Percentiles rank a stretch among this genome's conserved stretches.
Conservation (phyloP, 176 grass and related monocot species). For the Chloris gayana region DNA sequence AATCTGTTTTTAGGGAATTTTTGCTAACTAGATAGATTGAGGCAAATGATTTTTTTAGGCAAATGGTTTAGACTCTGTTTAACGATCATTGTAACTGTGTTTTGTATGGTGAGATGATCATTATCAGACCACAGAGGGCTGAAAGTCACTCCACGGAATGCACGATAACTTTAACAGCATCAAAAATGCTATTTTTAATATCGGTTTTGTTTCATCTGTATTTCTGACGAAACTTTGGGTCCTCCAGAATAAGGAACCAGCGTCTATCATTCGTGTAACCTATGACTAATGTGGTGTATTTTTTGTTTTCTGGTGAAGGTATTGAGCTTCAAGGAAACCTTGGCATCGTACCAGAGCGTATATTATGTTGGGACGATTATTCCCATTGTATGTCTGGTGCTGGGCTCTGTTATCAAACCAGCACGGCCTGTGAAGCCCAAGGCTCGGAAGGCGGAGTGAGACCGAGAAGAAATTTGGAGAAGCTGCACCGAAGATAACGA, state of each 20-base stretch:
- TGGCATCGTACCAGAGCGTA: conserved; percentile 83
- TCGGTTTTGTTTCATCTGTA: not conserved
- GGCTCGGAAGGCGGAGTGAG: conserved; percentile 74
- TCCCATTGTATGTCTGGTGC: conserved; percentile 66
- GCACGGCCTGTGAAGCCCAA: conserved; percentile 66
- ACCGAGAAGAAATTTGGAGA: conserved; percentile 26
- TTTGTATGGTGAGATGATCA: conserved; percentile 11
- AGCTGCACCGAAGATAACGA: conserved; percentile 20
- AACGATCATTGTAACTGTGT: not conserved
- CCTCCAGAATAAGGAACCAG: not conserved
- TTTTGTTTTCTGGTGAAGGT: conserved; percentile 56
- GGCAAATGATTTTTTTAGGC: not conserved
- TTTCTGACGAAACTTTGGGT: not conserved
- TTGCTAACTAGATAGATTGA: not conserved
- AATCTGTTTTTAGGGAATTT: not conserved
- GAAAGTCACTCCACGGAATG: not conserved
- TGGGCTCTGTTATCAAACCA: conserved; percentile 86
- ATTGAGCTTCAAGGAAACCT: conserved; percentile 89
- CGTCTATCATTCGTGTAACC: not conserved
- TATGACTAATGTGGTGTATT: not conserved
- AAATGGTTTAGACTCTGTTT: not conserved
- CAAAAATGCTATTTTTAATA: not conserved
- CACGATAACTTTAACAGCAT: not conserved
- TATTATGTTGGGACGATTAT: conserved; percentile 85
- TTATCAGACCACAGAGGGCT: not conserved